Evolutionary conservation across 148 eudicot genomes (phyloP).

Genomic region (Arctostaphylos glauca): DNA sequence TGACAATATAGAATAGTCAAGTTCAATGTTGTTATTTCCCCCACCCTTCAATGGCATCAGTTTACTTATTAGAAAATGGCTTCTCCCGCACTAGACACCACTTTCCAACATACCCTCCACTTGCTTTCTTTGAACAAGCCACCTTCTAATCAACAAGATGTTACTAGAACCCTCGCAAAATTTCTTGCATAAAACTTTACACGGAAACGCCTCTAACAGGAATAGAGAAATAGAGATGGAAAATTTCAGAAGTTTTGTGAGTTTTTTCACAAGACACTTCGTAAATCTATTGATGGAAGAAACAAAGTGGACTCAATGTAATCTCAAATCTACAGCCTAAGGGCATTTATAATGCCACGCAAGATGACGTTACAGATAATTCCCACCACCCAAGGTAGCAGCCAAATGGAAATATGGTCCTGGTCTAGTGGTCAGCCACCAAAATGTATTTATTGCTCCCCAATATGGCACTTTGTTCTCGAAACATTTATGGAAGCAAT

Average conservation of each 20-base stretch:
- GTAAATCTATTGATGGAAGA: background rate
- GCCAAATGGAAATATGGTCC: background rate
- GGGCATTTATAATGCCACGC: background rate
- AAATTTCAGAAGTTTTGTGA: no score
- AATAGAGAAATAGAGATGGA: background rate
- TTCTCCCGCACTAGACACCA: background rate
- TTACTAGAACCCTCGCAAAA: background rate
- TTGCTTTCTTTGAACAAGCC: slow-evolving; percentile 5
- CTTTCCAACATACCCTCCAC: background rate
- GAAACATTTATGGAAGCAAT: background rate
- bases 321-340: background rate
- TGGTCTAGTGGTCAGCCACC: background rate
- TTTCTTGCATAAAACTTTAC: background rate
- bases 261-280: background rate
- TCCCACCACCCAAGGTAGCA: background rate
- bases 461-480: background rate
- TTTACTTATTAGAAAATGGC: background rate
- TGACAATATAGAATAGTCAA: background rate
- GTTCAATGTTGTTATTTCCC: background rate
- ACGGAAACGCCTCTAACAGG: background rate
- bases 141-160: background rate
- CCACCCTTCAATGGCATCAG: background rate
- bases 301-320: background rate
- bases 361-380: background rate
- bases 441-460: background rate